Conservation (phyloP, 768 basidiomycete genomes). For the Plicaturopsis crispa region DNA sequence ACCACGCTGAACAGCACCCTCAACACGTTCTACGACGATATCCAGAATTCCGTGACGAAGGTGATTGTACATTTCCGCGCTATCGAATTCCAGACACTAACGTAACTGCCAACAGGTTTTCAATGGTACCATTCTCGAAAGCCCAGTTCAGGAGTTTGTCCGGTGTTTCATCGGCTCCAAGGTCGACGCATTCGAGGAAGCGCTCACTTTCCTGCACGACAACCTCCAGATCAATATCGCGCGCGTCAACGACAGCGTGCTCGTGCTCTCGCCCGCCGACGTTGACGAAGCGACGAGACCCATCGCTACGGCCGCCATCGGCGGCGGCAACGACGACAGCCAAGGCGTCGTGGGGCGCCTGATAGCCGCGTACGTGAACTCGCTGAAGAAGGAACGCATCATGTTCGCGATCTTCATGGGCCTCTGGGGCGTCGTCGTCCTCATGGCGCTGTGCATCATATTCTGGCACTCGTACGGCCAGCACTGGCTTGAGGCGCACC, state of each 20-base stretch:
- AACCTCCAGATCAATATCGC: slow-evolving; percentile 81
- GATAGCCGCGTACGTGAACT: slow-evolving; percentile 62
- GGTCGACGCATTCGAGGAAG: slow-evolving; percentile 77
- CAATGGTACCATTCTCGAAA: slow-evolving; percentile 75
- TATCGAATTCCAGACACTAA: too few relatives aligned
- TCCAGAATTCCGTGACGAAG: slow-evolving; percentile 69
- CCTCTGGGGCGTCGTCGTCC: slow-evolving; percentile 76
- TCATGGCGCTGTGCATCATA: slow-evolving; percentile 68
- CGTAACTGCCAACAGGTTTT: too few relatives aligned
- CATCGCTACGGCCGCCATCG: slow-evolving; percentile 78
- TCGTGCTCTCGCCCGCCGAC: slow-evolving; percentile 65
- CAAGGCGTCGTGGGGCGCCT: slow-evolving; percentile 66
- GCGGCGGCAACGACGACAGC: slow-evolving; percentile 40
- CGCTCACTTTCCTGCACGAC: slow-evolving; percentile 85
- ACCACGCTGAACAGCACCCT: slow-evolving; percentile 82
- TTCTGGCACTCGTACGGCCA: slow-evolving; percentile 66
- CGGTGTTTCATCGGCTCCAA: slow-evolving; percentile 89
- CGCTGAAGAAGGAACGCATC: slow-evolving; percentile 73
- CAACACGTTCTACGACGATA: slow-evolving; percentile 77
- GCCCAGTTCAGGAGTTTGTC: slow-evolving; percentile 80
- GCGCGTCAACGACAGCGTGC: slow-evolving; percentile 62
- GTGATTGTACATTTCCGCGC: too few relatives aligned
- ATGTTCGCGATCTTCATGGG: slow-evolving; percentile 81
- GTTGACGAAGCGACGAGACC: slow-evolving; percentile 74
- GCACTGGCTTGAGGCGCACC: slow-evolving; percentile 35